Evolutionary conservation across 164 flowering plant species (phyloP).

Genomic region (Stephania cephalantha): DNA sequence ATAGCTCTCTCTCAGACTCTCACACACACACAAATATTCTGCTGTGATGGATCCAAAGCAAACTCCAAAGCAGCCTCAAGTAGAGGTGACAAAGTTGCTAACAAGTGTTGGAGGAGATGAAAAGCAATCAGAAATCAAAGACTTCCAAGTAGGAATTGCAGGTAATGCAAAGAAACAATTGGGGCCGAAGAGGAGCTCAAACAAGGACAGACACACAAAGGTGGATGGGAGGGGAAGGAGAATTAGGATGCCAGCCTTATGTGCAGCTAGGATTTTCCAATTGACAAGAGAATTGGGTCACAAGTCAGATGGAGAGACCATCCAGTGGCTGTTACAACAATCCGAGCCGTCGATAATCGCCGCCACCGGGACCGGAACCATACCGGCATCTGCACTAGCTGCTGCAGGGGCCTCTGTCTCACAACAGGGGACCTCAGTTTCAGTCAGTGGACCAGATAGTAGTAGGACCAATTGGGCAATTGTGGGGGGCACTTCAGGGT

Average conservation of each 20-base stretch:
- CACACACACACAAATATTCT: not conserved
- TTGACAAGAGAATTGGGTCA: conserved; percentile 80
- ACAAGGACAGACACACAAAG: conserved; percentile 81
- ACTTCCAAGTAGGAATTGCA: conserved; percentile 52
- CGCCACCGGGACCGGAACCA: conserved; percentile 80
- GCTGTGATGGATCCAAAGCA: conserved; percentile 47
- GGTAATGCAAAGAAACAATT: conserved; percentile 48
- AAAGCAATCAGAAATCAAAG: conserved; percentile 41
- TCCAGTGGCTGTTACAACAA: conserved; percentile 80
- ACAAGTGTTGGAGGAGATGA: conserved; percentile 42
- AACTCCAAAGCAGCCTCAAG: conserved; percentile 26
- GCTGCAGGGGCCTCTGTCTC: conserved; percentile 50
- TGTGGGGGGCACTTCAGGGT: conserved; percentile 29
- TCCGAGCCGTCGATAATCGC: conserved; percentile 84
- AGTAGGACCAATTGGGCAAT: conserved; percentile 57
- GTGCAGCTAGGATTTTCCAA: conserved; percentile 85
- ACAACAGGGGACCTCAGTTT: conserved; percentile 47
- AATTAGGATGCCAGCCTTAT: conserved; percentile 86
- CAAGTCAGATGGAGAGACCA: conserved; percentile 85
- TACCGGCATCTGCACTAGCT: conserved; percentile 72
- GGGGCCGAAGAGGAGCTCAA: conserved; percentile 72
- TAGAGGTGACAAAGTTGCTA: conserved; percentile 39
- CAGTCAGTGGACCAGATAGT: conserved; percentile 45
- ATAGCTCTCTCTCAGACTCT: not conserved
- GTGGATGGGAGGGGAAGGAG: conserved; percentile 89